Percentiles rank a stretch among this genome's conserved stretches.
Evolutionary conservation across 2,329 filamentous ascomycete species (phyloP).

Genomic region (Xylariaceae sp.): DNA sequence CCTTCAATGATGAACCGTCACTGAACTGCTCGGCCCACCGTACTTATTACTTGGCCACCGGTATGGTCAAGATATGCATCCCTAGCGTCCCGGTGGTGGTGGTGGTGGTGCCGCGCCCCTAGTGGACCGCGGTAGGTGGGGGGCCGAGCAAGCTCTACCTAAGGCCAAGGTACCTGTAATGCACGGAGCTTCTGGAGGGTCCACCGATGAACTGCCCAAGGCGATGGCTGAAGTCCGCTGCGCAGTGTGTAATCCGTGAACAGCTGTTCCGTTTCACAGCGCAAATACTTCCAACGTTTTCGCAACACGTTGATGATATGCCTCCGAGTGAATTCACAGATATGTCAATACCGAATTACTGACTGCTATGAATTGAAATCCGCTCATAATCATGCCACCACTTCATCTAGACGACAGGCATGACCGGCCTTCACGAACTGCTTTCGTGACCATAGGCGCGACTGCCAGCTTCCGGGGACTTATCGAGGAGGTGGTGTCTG

Average conservation of each 20-base stretch:
- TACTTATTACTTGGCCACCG: background rate
- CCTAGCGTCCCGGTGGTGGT: too few relatives aligned
- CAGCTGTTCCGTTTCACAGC: too few relatives aligned
- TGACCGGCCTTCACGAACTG: conserved; percentile 36
- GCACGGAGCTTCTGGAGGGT: too few relatives aligned
- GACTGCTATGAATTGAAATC: background rate
- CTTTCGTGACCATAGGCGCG: conserved; percentile 87
- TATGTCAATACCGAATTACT: too few relatives aligned
- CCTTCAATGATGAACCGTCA: too few relatives aligned
- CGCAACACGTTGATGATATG: too few relatives aligned
- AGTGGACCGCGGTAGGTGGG: background rate
- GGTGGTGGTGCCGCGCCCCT: too few relatives aligned
- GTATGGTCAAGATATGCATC: too few relatives aligned
- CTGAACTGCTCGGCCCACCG: background rate
- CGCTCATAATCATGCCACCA: background rate
- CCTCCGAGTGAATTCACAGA: too few relatives aligned
- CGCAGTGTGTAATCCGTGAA: too few relatives aligned
- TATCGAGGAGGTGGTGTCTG: conserved; percentile 58
- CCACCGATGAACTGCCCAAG: background rate
- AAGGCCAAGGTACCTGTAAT: background rate
- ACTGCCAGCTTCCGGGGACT: conserved; percentile 77
- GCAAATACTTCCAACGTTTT: too few relatives aligned
- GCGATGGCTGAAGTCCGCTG: background rate
- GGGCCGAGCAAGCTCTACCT: background rate
- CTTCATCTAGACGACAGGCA: background rate